A percentile compares a stretch with the other conserved stretches of the same genome.
phyloP scores from a whole-genome alignment of 1,139 yeast genomes.

The Yamadazyma jaroonii region DNA sequence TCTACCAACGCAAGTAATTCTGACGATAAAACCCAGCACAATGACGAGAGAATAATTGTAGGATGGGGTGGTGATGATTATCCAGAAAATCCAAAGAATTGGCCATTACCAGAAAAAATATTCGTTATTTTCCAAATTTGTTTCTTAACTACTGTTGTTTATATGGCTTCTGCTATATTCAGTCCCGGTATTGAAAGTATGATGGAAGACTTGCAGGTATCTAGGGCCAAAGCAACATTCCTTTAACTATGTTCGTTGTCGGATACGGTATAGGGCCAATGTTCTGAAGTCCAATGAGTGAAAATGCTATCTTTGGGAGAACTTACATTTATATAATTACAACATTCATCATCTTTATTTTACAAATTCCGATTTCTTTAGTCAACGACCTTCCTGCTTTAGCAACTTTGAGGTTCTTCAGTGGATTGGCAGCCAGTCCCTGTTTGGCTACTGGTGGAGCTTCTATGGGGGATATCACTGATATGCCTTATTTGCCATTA shows the following conservation, averaged over 20 bases:
- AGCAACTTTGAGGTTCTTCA: constrained; percentile 28
- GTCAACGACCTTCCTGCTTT: constrained; percentile 27
- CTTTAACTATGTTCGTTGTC: constrained; percentile 37
- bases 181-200: constrained; percentile 49
- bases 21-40: neutral
- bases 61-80: constrained; percentile 48
- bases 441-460: constrained; percentile 38
- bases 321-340: constrained; percentile 34
- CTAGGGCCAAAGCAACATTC: constrained; percentile 26
- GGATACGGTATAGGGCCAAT: constrained; percentile 42
- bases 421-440: constrained; percentile 35
- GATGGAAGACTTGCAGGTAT: constrained; percentile 25
- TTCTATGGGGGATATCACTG: constrained; percentile 24
- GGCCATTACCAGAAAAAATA: constrained; percentile 41
- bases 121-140: constrained; percentile 39
- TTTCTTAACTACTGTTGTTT: constrained; percentile 50
- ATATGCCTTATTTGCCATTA: constrained; percentile 27
- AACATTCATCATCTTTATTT: constrained; percentile 27
- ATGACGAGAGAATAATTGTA: constrained; percentile 15
- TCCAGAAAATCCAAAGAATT: constrained; percentile 58
- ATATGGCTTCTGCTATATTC: constrained; percentile 61
- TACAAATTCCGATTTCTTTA: constrained; percentile 34
- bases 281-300: constrained; percentile 37
- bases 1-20: neutral
- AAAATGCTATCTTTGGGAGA: constrained; percentile 50